Evolutionary conservation across 495 filamentous ascomycete genomes (phyloP).

Genomic region (Neurospora sp.): DNA sequence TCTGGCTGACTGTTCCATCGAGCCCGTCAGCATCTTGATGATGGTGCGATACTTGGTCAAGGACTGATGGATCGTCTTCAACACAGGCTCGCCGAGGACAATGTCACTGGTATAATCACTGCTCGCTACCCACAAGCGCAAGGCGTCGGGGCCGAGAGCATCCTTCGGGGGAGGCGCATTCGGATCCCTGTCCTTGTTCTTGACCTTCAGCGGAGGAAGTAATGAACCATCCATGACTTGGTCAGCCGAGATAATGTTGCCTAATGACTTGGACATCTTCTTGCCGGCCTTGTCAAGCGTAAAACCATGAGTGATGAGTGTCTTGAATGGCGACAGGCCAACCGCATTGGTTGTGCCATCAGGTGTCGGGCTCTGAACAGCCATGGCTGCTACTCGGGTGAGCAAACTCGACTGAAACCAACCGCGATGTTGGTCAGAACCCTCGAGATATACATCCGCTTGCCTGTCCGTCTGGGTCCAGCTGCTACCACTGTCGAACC

Average conservation of each 20-base stretch:
- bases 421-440: constrained; percentile 88
- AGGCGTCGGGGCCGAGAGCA: constrained; percentile 62
- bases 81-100: constrained; percentile 60
- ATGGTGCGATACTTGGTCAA: constrained; percentile 80
- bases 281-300: constrained; percentile 77
- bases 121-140: constrained; percentile 86
- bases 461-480: constrained; percentile 60
- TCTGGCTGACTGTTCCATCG: constrained; percentile 50
- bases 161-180: constrained; percentile 17
- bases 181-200: constrained; percentile 19
- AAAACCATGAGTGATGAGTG: constrained; percentile 89
- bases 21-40: constrained; percentile 79
- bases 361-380: constrained; percentile 6
- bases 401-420: constrained; percentile 99
- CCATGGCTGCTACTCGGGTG: constrained; percentile 51
- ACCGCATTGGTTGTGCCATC: constrained; percentile 9
- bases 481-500: constrained; percentile 96
- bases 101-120: constrained; percentile 88
- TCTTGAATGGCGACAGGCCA: constrained; percentile 58
- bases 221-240: constrained; percentile 76
- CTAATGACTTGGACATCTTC: constrained; percentile 97
- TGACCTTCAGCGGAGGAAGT: constrained; percentile 33
- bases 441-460: constrained; percentile 88
- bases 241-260: constrained; percentile 74
- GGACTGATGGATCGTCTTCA: constrained; percentile 60